Evolutionary conservation across 208 protist species (phyloP).

Genomic region (Novymonas esmeraldas): DNA sequence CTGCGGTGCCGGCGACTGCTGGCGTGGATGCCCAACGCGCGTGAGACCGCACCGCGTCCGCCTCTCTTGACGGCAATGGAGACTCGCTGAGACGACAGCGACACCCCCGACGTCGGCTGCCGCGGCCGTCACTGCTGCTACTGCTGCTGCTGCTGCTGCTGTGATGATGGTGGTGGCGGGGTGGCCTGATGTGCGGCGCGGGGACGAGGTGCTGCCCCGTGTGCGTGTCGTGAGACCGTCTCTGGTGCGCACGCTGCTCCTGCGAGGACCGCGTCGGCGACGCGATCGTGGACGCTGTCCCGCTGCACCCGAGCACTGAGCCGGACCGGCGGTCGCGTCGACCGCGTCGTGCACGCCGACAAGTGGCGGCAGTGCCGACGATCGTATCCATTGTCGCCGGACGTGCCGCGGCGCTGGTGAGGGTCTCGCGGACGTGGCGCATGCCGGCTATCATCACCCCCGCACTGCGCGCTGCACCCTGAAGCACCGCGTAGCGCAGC

Average conservation of each 20-base stretch:
- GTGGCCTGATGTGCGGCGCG: neutral
- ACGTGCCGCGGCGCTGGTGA: constrained; percentile 1
- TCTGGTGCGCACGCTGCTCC: neutral
- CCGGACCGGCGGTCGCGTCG: no score
- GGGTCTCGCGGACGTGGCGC: constrained; percentile 17
- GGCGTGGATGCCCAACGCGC: no score
- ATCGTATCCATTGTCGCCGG: neutral
- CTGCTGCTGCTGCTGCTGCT: neutral
- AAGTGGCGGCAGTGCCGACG: neutral
- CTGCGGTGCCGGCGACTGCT: no score
- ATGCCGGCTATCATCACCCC: constrained; percentile 25
- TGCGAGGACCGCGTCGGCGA: neutral
- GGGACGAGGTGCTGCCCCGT: neutral
- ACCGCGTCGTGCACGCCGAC: neutral
- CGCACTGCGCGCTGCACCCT: constrained; percentile 21
- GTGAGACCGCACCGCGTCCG: no score
- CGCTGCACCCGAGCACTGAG: no score
- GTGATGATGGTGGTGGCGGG: neutral
- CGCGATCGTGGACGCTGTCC: no score
- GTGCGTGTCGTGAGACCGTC: neutral
- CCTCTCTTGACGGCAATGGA: no score
- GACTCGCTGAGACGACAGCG: no score
- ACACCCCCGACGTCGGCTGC: neutral
- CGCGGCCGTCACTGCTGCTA: neutral
- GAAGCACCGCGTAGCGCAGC: constrained; percentile 19